phyloP scores from a whole-genome alignment of 2,329 filamentous ascomycete species.

The Tolypocladium tundrense region DNA sequence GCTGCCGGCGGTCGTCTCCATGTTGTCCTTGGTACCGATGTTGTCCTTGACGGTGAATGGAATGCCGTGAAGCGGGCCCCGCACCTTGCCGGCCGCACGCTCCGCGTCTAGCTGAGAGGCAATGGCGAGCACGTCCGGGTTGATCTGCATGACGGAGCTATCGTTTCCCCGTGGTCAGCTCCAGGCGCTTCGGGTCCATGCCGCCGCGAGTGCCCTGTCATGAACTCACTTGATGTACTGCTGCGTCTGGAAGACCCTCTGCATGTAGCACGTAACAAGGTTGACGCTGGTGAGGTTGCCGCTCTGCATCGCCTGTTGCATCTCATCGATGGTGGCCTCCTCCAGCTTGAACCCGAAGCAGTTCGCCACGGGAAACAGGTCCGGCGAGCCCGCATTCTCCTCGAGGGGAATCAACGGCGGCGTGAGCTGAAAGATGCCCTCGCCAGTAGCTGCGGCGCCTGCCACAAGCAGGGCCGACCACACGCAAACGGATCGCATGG shows the following conservation, averaged over 20 bases:
- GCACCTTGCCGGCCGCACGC: constrained; percentile 40
- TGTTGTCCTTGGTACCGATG: constrained; percentile 55
- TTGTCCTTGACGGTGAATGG: constrained; percentile 69
- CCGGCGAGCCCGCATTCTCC: constrained; percentile 23
- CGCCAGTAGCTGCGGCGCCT: background rate
- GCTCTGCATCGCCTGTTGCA: constrained; percentile 47
- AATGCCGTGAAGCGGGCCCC: constrained; percentile 64
- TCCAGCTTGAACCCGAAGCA: constrained; percentile 54
- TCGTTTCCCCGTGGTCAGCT: constrained; percentile 1
- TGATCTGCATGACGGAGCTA: constrained; percentile 52
- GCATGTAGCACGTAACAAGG: constrained; percentile 51
- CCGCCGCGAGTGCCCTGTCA: too few relatives aligned
- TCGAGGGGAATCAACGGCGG: constrained; percentile 23
- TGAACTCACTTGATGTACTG: constrained; percentile 49
- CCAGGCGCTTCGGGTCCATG: background rate
- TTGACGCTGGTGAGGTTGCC: constrained; percentile 47
- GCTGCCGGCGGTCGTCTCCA: constrained; percentile 66
- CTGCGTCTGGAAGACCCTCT: constrained; percentile 50
- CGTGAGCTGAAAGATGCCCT: constrained; percentile 11
- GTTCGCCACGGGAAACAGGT: constrained; percentile 49
- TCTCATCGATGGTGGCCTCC: constrained; percentile 59
- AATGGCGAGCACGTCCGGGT: constrained; percentile 56
- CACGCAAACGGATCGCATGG: constrained; percentile 1
- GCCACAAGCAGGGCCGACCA: constrained; percentile 1
- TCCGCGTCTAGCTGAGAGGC: constrained; percentile 52